Evolutionary conservation across 2,329 filamentous ascomycete species (phyloP), one percentile per base, ranked within the genome.

Genomic region (Ceratocystis variospora): DNA sequence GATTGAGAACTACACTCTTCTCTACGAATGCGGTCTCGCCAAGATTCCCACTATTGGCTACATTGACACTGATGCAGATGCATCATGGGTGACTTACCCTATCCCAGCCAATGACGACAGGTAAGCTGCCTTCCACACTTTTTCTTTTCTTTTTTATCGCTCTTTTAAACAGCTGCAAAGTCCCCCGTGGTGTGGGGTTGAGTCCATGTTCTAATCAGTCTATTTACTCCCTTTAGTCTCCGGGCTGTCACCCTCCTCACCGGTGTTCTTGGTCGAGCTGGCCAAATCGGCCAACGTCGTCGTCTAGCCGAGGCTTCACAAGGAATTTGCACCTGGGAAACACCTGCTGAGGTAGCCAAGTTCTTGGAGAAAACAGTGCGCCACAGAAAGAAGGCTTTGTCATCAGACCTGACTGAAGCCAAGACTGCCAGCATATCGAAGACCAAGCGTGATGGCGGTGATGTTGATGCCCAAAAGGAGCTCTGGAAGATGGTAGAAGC

Each of bases 61-160:
- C 67, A 88, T 97, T 70, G 94, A 99, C 76, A 97, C 94, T 0
- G 89, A 99, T 75, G 87, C 86, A 1, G 89, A 97, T 76, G 90
- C 94, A 0, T 90, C 90, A 0, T 93, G 89, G 84, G 91, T 97
- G 63, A 97, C 94, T 3, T 99, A 99, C 74, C 89, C 89, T 15
- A 96, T 99, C 71, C 94, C 94, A 1, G 90, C 90, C 63, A 99
- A 99, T 75, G 94, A 99, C 73, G 94, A 99, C 80, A 91, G 87
- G 87, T 90, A 75, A 73, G 80, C 74, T 59, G 46, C 25, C 48
- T 41, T 28, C 3, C 25, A n/a, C 28, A 12, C 15, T 31, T 19
- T 55, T 10, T 37, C 12, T 22, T 22, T 62, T 5, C 5, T 28
- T 10, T 37, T 19, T 62, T 5, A 3, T 28, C 28, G 2, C 1